A percentile compares a stretch with the other conserved stretches of the same genome.
Evolutionary conservation across 75 land plant genomes (phyloP).

Genomic region (Gnetum montanum): DNA sequence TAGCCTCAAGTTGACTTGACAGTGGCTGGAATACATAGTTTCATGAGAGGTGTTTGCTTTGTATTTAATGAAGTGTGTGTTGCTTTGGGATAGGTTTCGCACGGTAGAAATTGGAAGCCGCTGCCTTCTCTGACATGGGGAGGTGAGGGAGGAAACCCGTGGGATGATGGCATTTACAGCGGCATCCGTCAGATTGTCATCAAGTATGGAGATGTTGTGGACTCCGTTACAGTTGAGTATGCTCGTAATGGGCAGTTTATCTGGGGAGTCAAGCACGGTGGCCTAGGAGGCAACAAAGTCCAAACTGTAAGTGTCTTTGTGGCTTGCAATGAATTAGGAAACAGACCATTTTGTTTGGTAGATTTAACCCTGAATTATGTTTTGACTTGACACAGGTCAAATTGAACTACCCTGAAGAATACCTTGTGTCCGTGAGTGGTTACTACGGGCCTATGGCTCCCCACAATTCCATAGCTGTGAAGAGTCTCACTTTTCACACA

Average conservation of each 20-base stretch:
- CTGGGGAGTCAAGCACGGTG: slow-evolving; percentile 40
- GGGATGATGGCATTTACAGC: slow-evolving; percentile 51
- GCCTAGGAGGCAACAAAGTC: slow-evolving; percentile 14
- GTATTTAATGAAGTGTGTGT: too few species aligned
- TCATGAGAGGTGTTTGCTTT: too few species aligned
- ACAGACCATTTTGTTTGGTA: too few species aligned
- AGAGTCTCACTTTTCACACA: slow-evolving; percentile 33
- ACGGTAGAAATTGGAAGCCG: slow-evolving; percentile 12
- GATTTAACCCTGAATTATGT: too few species aligned
- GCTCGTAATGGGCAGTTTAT: slow-evolving; percentile 38
- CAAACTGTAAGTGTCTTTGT: slow-evolving; percentile 24
- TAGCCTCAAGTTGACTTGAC: too few species aligned
- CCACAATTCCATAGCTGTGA: slow-evolving; percentile 6
- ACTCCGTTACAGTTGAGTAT: slow-evolving; percentile 35
- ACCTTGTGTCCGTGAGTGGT: slow-evolving; percentile 25
- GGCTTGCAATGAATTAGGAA: too few species aligned
- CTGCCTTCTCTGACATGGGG: slow-evolving; percentile 46
- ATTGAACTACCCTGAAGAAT: slow-evolving; percentile 36
- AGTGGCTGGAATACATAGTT: too few species aligned
- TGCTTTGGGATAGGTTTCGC: too few species aligned
- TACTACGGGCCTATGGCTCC: slow-evolving; percentile 15
- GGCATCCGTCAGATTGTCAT: slow-evolving; percentile 35
- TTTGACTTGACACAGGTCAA: slow-evolving; percentile 26
- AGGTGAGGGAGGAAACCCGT: slow-evolving; percentile 47
- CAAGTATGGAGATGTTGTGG: slow-evolving; percentile 13